These are phyloP conservation scores for Stygiomarasmius scandens DNA, from an alignment of 1,284 basidiomycete species.

Conservation along the genomic window DNA sequence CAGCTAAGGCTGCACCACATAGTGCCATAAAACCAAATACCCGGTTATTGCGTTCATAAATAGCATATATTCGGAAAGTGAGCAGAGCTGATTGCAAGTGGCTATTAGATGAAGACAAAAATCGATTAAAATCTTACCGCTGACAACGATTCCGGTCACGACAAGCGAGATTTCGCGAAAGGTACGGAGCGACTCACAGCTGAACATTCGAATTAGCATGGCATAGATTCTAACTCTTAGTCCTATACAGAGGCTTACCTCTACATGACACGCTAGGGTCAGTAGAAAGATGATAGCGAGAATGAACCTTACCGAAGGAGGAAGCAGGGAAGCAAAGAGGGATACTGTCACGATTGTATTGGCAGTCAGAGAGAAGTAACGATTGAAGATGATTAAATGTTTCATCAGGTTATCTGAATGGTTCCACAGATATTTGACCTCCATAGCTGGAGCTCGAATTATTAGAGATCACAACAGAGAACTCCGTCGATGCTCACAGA, in stretches of 20 bases:
- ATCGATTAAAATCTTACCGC: too few species aligned
- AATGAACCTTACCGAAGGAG: too few species aligned
- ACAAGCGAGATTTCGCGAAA: too few species aligned
- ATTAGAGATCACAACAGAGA: background rate
- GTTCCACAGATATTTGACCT: conserved; percentile 19
- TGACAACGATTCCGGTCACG: too few species aligned
- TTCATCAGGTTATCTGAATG: conserved; percentile 13
- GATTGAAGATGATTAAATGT: conserved; percentile 15
- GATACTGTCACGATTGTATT: conserved; percentile 10
- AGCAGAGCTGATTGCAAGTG: conserved; percentile 5
- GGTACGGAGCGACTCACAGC: background rate
- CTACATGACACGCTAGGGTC: too few species aligned
- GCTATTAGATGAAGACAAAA: too few species aligned
- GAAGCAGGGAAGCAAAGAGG: background rate
- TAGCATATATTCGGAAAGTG: conserved; percentile 12
- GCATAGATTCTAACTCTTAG: too few species aligned
- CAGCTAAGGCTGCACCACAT: background rate
- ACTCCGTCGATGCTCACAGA: conserved; percentile 13
- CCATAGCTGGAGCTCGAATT: conserved; percentile 9
- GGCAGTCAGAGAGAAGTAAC: conserved; percentile 4
- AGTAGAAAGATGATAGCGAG: too few species aligned
- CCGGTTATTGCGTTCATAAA: conserved; percentile 10
- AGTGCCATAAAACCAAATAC: conserved; percentile 2
- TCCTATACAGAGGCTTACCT: too few species aligned
- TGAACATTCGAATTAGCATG: too few species aligned